Conservation (phyloP, 768 basidiomycete species). For the Boletus subparvulus region DNA sequence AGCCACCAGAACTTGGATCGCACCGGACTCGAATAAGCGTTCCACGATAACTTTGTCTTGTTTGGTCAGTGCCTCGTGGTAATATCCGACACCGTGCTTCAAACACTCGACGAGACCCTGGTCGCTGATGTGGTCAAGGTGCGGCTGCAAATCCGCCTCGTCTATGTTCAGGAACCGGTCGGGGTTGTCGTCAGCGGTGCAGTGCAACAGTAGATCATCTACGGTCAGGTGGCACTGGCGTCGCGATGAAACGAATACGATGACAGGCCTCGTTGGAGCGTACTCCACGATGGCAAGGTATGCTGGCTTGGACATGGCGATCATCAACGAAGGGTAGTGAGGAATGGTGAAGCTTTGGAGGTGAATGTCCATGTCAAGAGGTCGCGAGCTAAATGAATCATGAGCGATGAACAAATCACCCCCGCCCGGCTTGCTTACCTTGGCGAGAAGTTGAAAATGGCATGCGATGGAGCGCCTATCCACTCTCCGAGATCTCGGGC, state of each 20-base stretch:
- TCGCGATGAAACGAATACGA: conserved; percentile 90
- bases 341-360: conserved; percentile 93
- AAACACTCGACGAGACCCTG: conserved; percentile 72
- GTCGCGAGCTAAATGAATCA: conserved; percentile 68
- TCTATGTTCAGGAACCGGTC: conserved; percentile 91
- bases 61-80: conserved; percentile 88
- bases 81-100: conserved; percentile 90
- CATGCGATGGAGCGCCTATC: conserved; percentile 93
- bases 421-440: conserved; percentile 45
- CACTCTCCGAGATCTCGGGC: conserved; percentile 96
- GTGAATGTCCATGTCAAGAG: conserved; percentile 95
- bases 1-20: conserved; percentile 91
- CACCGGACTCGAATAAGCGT: conserved; percentile 88
- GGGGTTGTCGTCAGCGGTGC: conserved; percentile 80
- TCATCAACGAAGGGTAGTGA: conserved; percentile 99
- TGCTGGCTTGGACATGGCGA: conserved; percentile 97
- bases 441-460: conserved; percentile 97
- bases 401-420: conserved; percentile 9
- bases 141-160: conserved; percentile 75
- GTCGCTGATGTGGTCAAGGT: conserved; percentile 84
- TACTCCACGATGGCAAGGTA: conserved; percentile 91
- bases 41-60: conserved; percentile 96
- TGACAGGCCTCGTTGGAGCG: conserved; percentile 80
- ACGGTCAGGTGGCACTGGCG: conserved; percentile 94
- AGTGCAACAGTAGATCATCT: conserved; percentile 86